Percentiles rank a stretch among this genome's conserved stretches.
phyloP scores from a whole-genome alignment of 768 basidiomycete species.

The Hericium rajendrae region DNA sequence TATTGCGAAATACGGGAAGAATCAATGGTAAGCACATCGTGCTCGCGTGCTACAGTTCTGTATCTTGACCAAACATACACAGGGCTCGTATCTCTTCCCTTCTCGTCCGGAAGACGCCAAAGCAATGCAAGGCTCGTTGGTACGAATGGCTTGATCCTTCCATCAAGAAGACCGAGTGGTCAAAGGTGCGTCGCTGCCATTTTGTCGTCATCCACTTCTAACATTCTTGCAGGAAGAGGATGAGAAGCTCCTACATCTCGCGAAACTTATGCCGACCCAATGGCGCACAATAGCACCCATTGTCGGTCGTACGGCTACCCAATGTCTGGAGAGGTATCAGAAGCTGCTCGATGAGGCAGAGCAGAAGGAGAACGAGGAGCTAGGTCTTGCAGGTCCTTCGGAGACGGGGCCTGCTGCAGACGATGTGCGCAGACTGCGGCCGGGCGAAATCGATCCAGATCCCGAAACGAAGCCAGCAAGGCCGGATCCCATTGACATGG shows the following conservation, averaged over 20 bases:
- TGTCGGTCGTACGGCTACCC: constrained; percentile 94
- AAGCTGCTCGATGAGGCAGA: constrained; percentile 97
- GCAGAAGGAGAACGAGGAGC: constrained; percentile 89
- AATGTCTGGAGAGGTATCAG: constrained; percentile 97
- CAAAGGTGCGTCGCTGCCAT: constrained; percentile 51
- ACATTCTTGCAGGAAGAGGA: constrained; percentile 68
- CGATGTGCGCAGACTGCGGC: constrained; percentile 78
- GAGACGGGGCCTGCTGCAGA: constrained; percentile 87
- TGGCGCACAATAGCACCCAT: constrained; percentile 99
- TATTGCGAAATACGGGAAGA: constrained; percentile 95
- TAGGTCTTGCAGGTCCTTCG: constrained; percentile 78
- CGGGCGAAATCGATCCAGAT: constrained; percentile 98
- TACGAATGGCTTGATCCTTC: constrained; percentile 99
- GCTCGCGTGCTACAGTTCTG: background rate
- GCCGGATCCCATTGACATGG: constrained; percentile 99
- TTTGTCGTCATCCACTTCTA: background rate
- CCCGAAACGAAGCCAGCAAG: constrained; percentile 97
- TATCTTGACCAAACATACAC: constrained; percentile 2
- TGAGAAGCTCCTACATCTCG: constrained; percentile 94
- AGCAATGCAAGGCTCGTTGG: constrained; percentile 99
- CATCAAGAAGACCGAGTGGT: constrained; percentile 99
- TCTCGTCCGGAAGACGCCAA: constrained; percentile 95
- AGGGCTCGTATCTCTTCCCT: constrained; percentile 98
- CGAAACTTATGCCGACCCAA: constrained; percentile 98
- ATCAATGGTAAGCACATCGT: constrained; percentile 60